phyloP scores from a whole-genome alignment of 2,329 filamentous ascomycete species.

The Monilinia polystroma region DNA sequence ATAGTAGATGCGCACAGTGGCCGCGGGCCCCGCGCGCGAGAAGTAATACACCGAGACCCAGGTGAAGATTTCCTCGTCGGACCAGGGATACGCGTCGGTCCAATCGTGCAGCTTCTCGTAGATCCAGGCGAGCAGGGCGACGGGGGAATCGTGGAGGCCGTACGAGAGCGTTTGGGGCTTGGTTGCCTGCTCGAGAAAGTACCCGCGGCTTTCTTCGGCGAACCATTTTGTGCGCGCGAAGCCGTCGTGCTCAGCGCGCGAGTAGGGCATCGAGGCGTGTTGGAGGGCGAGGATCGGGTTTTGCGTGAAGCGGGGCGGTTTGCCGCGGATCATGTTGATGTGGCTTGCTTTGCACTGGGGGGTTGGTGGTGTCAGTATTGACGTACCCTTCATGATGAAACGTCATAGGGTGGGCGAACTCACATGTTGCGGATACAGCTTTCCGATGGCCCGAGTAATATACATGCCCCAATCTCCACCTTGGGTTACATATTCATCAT shows the following conservation, averaged over 20 bases:
- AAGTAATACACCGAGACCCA: conserved; percentile 77
- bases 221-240: conserved; percentile 30
- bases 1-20: conserved; percentile 70
- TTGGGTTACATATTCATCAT: conserved; percentile 58
- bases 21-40: conserved; percentile 65
- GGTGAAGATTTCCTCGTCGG: conserved; percentile 71
- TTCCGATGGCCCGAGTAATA: conserved; percentile 61
- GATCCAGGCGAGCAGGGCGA: conserved; percentile 72
- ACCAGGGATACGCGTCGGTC: conserved; percentile 72
- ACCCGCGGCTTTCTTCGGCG: conserved; percentile 27
- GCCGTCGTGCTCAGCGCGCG: conserved; percentile 26
- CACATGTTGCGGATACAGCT: conserved; percentile 52
- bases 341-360: conserved; percentile 53
- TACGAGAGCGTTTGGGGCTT: conserved; percentile 69
- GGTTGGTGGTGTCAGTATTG: background rate
- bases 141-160: conserved; percentile 65
- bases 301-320: background rate
- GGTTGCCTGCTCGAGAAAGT: conserved; percentile 43
- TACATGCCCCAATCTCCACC: conserved; percentile 72
- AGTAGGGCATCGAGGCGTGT: conserved; percentile 19
- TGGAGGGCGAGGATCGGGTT: conserved; percentile 22
- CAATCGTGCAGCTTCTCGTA: conserved; percentile 79
- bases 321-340: conserved; percentile 27
- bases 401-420: background rate
- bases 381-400: no score